A percentile compares a stretch with the other conserved stretches of the same genome.
Conservation (phyloP, 208 protist species). For the Porcisia hertigi region DNA sequence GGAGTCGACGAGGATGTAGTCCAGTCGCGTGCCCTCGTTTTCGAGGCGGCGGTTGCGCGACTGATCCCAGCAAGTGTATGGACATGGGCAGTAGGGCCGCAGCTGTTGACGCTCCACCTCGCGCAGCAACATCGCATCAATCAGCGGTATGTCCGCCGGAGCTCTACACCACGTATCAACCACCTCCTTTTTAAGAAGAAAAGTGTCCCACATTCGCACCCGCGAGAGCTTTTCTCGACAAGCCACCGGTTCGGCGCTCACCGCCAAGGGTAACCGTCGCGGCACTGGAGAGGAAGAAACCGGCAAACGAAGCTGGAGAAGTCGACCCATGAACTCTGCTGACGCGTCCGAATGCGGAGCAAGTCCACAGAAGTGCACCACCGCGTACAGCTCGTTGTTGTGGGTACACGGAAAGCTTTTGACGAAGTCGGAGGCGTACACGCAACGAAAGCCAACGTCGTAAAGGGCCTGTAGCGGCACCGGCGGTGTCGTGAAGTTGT, state of each 20-base stretch:
- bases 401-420: constrained; percentile 35
- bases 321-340: constrained; percentile 52
- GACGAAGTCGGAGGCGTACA: constrained; percentile 46
- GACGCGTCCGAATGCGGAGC: constrained; percentile 70
- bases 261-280: constrained; percentile 9
- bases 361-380: constrained; percentile 60
- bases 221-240: not conserved
- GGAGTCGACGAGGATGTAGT: constrained; percentile 89
- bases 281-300: constrained; percentile 20
- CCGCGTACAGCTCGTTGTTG: constrained; percentile 68
- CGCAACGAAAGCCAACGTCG: constrained; percentile 48
- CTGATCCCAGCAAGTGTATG: constrained; percentile 93
- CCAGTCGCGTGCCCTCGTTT: constrained; percentile 89
- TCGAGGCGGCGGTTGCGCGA: constrained; percentile 78
- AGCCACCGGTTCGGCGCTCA: not conserved
- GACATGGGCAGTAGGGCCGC: constrained; percentile 58
- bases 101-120: constrained; percentile 19
- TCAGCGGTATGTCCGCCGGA: not conserved
- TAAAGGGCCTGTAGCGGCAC: constrained; percentile 47
- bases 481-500: constrained; percentile 27
- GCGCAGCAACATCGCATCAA: constrained; percentile 18
- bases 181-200: constrained; percentile 36
- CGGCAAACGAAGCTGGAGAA: constrained; percentile 37
- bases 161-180: not conserved
- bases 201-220: constrained; percentile 49